Evolutionary conservation across 2,329 filamentous ascomycete genomes (phyloP).

Genomic region (Neopestalotiopsis sp.): DNA sequence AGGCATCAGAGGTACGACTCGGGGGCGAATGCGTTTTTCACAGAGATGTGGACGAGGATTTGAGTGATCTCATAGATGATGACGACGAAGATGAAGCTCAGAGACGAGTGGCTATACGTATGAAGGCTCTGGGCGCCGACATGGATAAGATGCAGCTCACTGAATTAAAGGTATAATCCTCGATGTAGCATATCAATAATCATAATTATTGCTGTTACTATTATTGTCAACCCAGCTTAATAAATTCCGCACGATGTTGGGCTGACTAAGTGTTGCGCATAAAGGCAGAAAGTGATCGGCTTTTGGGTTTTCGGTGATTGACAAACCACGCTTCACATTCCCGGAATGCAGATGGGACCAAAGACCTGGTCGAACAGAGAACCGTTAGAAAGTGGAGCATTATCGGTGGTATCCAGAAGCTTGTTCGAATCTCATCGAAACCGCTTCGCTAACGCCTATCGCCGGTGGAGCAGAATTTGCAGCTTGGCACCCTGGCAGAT

Average conservation of each 20-base stretch:
- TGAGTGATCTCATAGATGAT: constrained; percentile 33
- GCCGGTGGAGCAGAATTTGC: neutral
- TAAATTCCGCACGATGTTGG: neutral
- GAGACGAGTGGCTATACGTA: neutral
- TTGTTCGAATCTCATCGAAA: constrained; percentile 1
- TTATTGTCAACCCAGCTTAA: no score
- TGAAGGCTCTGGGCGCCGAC: constrained; percentile 24
- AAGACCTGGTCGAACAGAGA: neutral
- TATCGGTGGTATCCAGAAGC: neutral
- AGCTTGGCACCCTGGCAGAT: neutral
- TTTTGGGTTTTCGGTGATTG: no score
- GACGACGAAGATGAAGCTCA: constrained; percentile 20
- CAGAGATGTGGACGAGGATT: constrained; percentile 33
- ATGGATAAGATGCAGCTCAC: constrained; percentile 33
- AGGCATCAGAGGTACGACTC: constrained; percentile 71
- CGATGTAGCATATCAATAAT: neutral
- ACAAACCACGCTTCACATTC: no score
- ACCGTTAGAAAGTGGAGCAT: neutral
- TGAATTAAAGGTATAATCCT: neutral
- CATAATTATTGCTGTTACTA: neutral
- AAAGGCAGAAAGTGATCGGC: no score
- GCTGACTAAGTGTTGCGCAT: no score
- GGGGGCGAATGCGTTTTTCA: constrained; percentile 54
- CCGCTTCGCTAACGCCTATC: neutral
- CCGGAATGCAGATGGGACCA: no score